These are phyloP conservation scores for Fraxinus nigra DNA, from an alignment of 305 asterid genomes.

Conservation along the genomic window DNA sequence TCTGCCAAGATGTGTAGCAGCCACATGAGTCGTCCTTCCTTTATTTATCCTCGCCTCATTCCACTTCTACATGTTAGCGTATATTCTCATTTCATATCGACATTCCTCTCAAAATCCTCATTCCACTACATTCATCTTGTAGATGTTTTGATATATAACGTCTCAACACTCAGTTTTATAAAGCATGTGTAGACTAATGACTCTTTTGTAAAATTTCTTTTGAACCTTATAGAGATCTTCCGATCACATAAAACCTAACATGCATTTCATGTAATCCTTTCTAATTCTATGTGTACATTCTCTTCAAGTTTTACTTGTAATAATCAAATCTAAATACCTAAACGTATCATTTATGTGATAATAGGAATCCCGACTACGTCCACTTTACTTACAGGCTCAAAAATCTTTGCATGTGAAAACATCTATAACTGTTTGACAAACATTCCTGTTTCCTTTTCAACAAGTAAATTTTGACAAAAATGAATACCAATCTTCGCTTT, in stretches of 20 bases:
- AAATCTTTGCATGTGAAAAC: not conserved
- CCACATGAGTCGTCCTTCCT: not conserved
- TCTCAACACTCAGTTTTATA: not conserved
- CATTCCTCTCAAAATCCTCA: not conserved
- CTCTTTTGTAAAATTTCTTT: not conserved
- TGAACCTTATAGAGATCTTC: not conserved
- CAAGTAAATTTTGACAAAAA: not conserved
- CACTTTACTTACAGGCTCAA: not conserved
- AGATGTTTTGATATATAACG: not conserved
- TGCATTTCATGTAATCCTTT: not conserved
- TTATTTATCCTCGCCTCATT: not conserved
- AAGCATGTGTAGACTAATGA: not conserved
- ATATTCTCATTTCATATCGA: not conserved
- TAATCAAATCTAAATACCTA: not conserved
- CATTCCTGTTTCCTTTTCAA: not conserved
- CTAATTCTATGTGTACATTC: not conserved
- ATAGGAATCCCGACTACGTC: not conserved
- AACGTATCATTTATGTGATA: not conserved
- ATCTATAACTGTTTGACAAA: not conserved
- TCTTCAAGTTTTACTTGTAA: not conserved
- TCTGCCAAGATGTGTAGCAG: not conserved
- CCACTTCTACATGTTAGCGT: not conserved
- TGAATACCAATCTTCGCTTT: not conserved
- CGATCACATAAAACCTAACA: not conserved
- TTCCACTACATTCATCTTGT: not conserved